phyloP scores from a whole-genome alignment of 1,284 basidiomycete genomes.

The Flammula alnicola region DNA sequence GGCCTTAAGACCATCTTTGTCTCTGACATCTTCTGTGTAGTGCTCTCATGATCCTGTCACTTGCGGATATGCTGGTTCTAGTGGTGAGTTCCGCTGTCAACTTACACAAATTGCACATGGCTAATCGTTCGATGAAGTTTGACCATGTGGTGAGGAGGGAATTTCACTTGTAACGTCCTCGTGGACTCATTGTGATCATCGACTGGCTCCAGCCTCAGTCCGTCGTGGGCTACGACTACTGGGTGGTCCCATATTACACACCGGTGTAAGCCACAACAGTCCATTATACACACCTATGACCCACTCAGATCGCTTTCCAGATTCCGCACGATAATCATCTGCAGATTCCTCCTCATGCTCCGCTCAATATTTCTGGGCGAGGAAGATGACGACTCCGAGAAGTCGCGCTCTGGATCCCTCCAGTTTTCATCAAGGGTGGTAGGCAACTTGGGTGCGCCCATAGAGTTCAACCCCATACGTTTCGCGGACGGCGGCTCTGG shows the following conservation, averaged over 20 bases:
- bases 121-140: no score
- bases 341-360: slow-evolving; percentile 34
- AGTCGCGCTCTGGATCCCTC: slow-evolving; percentile 5
- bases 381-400: slow-evolving; percentile 44
- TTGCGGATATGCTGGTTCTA: slow-evolving; percentile 35
- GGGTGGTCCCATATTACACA: slow-evolving; percentile 37
- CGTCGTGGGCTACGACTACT: slow-evolving; percentile 34
- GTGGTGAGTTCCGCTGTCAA: slow-evolving; percentile 23
- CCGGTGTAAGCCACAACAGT: slow-evolving; percentile 25
- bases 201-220: slow-evolving; percentile 25
- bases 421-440: slow-evolving; percentile 6
- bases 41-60: slow-evolving; percentile 31
- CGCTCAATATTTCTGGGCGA: slow-evolving; percentile 27
- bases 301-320: slow-evolving; percentile 12
- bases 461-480: not conserved
- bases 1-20: not conserved
- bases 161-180: not conserved
- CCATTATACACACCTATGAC: no score
- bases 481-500: slow-evolving; percentile 45
- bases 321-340: slow-evolving; percentile 36
- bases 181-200: not conserved
- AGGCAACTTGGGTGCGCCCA: slow-evolving; percentile 1
- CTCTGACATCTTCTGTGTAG: slow-evolving; percentile 14
- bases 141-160: slow-evolving; percentile 19
- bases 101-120: not conserved